A percentile compares a stretch with the other conserved stretches of the same genome.
Conservation (phyloP, 1,284 basidiomycete genomes). For the Vanrija humicola region DNA sequence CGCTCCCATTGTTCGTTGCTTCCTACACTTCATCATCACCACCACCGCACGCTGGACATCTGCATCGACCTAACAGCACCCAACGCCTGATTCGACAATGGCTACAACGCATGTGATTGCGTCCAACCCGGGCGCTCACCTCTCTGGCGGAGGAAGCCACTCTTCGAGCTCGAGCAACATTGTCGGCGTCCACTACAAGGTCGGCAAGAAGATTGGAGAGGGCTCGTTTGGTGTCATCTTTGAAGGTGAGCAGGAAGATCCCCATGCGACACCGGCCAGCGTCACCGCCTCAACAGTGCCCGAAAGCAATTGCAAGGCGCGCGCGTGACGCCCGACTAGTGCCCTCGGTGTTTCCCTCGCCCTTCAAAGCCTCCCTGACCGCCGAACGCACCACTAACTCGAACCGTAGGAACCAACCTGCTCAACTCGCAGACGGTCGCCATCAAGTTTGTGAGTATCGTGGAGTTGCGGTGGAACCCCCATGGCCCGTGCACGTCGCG, state of each 20-base stretch:
- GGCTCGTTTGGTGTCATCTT: slow-evolving; percentile 97
- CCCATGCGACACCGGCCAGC: neutral
- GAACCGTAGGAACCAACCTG: slow-evolving; percentile 72
- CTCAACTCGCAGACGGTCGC: slow-evolving; percentile 94
- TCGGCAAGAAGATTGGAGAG: slow-evolving; percentile 61
- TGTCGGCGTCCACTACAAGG: slow-evolving; percentile 58
- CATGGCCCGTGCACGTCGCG: slow-evolving; percentile 1
- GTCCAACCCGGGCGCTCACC: slow-evolving; percentile 44
- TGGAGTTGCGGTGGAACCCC: neutral
- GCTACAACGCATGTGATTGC: slow-evolving; percentile 50
- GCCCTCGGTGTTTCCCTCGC: neutral
- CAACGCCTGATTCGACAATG: slow-evolving; percentile 23
- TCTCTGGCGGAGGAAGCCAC: slow-evolving; percentile 33
- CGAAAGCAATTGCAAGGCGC: neutral
- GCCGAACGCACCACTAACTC: neutral
- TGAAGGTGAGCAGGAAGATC: slow-evolving; percentile 61
- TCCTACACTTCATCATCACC: neutral
- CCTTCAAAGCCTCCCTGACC: neutral
- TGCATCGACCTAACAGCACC: no score
- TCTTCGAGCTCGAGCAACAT: slow-evolving; percentile 49
- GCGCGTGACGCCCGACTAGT: neutral
- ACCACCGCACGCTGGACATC: neutral
- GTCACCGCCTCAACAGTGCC: neutral
- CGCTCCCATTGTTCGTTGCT: neutral
- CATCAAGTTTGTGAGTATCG: slow-evolving; percentile 86